phyloP scores from a whole-genome alignment of 2,329 filamentous ascomycete species.

The Penicillium digitatum region DNA sequence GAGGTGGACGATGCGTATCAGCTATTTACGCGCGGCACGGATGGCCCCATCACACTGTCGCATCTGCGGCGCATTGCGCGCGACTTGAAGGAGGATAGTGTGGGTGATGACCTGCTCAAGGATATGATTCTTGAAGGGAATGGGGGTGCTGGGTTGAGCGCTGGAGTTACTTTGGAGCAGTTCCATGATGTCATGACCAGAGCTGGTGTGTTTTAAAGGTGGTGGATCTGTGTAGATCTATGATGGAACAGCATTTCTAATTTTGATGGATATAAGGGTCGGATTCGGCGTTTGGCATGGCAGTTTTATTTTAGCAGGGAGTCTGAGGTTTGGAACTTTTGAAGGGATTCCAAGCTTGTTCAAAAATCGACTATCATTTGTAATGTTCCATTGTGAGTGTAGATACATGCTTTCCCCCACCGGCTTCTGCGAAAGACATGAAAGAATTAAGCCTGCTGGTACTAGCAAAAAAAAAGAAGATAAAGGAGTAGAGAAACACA shows the following conservation, averaged over 20 bases:
- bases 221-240: not conserved
- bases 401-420: slow-evolving; percentile 21
- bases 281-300: not conserved
- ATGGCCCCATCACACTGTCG: slow-evolving; percentile 68
- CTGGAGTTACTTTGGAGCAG: slow-evolving; percentile 71
- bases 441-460: slow-evolving; percentile 6
- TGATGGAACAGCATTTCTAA: not conserved
- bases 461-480: slow-evolving; percentile 10
- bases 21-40: slow-evolving; percentile 63
- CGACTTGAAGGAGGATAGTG: slow-evolving; percentile 71
- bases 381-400: slow-evolving; percentile 14
- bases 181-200: slow-evolving; percentile 82
- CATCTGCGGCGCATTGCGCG: slow-evolving; percentile 76
- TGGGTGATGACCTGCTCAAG: slow-evolving; percentile 74
- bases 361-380: slow-evolving; percentile 4
- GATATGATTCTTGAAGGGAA: slow-evolving; percentile 97
- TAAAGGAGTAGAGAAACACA: slow-evolving; percentile 13
- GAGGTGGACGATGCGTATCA: slow-evolving; percentile 79
- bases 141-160: slow-evolving; percentile 66
- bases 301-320: not conserved
- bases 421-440: slow-evolving; percentile 5
- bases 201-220: slow-evolving; percentile 69
- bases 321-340: not conserved
- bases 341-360: not conserved
- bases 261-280: slow-evolving; percentile 7